A percentile compares a stretch with the other conserved stretches of the same genome.
These are phyloP conservation scores for Saccharomycopsis schoenii DNA, from an alignment of 805 yeast genomes.

Conservation along the genomic window DNA sequence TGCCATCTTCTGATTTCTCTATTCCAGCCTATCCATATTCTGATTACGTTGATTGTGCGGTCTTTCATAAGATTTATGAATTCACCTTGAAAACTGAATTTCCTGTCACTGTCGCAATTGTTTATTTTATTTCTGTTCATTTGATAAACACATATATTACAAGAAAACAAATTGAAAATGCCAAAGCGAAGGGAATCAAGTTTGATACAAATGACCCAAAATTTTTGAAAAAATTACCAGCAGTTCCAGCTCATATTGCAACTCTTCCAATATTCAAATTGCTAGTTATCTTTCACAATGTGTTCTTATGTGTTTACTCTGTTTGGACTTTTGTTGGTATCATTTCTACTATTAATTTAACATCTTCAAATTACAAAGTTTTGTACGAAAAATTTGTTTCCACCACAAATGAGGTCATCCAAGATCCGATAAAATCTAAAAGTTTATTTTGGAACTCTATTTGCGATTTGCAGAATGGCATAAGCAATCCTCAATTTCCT, in stretches of 20 bases:
- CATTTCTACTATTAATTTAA: constrained; percentile 39
- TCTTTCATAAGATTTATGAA: constrained; percentile 5
- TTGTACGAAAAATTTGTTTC: constrained; percentile 19
- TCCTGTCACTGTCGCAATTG: constrained; percentile 47
- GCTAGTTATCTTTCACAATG: constrained; percentile 51
- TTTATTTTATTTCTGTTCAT: constrained; percentile 52
- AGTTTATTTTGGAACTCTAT: constrained; percentile 46
- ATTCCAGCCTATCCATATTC: constrained; percentile 12
- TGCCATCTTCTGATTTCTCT: constrained; percentile 5
- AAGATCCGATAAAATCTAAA: constrained; percentile 25
- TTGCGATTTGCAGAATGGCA: constrained; percentile 50
- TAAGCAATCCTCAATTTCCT: constrained; percentile 31
- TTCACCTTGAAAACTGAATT: constrained; percentile 23
- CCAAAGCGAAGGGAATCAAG: constrained; percentile 22
- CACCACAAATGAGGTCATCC: constrained; percentile 22
- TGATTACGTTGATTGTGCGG: neutral
- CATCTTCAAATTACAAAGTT: constrained; percentile 25
- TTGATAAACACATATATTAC: constrained; percentile 37
- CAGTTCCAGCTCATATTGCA: constrained; percentile 46
- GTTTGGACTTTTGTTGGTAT: constrained; percentile 66
- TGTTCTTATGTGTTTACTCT: constrained; percentile 54
- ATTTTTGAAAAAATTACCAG: constrained; percentile 30
- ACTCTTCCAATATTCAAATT: constrained; percentile 36
- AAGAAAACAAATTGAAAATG: constrained; percentile 33
- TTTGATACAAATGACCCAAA: constrained; percentile 20